Evolutionary conservation across 306 rosid species (phyloP), one percentile per base, ranked within the genome.

Genomic region (Cotoneaster glaucophyllus): DNA sequence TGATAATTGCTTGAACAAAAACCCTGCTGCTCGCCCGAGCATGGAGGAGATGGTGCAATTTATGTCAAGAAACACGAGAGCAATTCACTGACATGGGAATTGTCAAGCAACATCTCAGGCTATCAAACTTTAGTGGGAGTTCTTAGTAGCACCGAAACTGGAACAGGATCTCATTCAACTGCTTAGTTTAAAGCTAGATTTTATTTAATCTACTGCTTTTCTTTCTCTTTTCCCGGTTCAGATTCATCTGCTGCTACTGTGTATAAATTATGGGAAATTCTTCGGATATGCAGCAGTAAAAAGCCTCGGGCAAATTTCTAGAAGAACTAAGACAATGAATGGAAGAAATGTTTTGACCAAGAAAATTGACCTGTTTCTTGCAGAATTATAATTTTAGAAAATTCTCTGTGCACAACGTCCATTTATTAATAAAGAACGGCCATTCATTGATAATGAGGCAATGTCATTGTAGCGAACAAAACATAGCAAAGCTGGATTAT

Each of bases 71-170:
- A 86, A 80, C 34, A 64, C 86, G 70, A 75, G 83, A 75, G 83
- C 81, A 83, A 89, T 79, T 95, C 97, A 52, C 73, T 88, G 81
- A 64, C 85, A 17, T 90, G 92, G 97, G 96, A 92, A 79, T 80
- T 56, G 73, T 82, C 89, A 31, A 66, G 74, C 77, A 87, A 69
- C 34, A 2, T 70, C 50, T 32, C 77, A 58, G 70, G 72, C 39
- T 52, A 63, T 41, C 65, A 83, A 31, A 69, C 59, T 53, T 19
- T 43, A 56, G 57, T 4, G 41, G 41, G 43, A 37, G 26, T 59
- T 73, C 43, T 61, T 73, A 41, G 28, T 59, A 18, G 37, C 39
- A 34, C 34, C 13, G 56, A 34, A 57, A 56, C 39, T 17, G 54
- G 25, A 21, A 72, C 44, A 57, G 64, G 57, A 11, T 24, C 41